These are phyloP conservation scores for Mesembryanthemum crystallinum DNA, from an alignment of 148 eudicot genomes.

Conservation along the genomic window DNA sequence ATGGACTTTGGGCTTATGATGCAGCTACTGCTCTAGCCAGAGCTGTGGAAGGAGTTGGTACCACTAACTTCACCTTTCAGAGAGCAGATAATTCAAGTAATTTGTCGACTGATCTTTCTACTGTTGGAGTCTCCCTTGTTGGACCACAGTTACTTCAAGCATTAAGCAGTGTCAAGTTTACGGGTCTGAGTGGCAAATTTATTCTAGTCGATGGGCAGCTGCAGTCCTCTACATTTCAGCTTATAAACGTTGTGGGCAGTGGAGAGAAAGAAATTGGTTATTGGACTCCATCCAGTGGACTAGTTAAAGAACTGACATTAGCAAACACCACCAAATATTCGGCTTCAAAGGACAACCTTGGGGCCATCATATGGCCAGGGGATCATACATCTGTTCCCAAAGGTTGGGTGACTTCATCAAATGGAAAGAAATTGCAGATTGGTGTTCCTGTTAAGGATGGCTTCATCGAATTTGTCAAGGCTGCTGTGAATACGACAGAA, in stretches of 20 bases:
- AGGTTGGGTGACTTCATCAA: slow-evolving; percentile 64
- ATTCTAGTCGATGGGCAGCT: slow-evolving; percentile 41
- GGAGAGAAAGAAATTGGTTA: slow-evolving; percentile 44
- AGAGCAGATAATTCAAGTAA: neutral
- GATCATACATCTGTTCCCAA: slow-evolving; percentile 36
- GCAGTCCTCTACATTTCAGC: slow-evolving; percentile 30
- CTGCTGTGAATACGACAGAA: slow-evolving; percentile 26
- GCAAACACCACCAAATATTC: slow-evolving; percentile 14
- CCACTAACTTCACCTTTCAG: too few species aligned
- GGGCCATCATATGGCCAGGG: slow-evolving; percentile 63
- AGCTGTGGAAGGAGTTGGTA: slow-evolving; percentile 35
- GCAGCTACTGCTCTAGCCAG: slow-evolving; percentile 48
- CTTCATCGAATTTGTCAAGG: slow-evolving; percentile 42
- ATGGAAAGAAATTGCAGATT: slow-evolving; percentile 41
- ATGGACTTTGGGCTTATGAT: slow-evolving; percentile 67
- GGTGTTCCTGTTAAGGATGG: slow-evolving; percentile 55
- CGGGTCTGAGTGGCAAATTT: slow-evolving; percentile 61
- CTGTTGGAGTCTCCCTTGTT: slow-evolving; percentile 39
- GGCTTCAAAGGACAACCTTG: slow-evolving; percentile 31
- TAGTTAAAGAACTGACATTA: slow-evolving; percentile 24
- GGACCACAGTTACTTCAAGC: slow-evolving; percentile 42
- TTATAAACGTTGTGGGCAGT: slow-evolving; percentile 46
- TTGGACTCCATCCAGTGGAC: slow-evolving; percentile 48
- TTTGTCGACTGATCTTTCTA: slow-evolving; percentile 37
- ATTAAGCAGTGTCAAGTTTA: slow-evolving; percentile 32